Evolutionary conservation across 345 rosid species (phyloP).

Genomic region (Clarkia xantiana): DNA sequence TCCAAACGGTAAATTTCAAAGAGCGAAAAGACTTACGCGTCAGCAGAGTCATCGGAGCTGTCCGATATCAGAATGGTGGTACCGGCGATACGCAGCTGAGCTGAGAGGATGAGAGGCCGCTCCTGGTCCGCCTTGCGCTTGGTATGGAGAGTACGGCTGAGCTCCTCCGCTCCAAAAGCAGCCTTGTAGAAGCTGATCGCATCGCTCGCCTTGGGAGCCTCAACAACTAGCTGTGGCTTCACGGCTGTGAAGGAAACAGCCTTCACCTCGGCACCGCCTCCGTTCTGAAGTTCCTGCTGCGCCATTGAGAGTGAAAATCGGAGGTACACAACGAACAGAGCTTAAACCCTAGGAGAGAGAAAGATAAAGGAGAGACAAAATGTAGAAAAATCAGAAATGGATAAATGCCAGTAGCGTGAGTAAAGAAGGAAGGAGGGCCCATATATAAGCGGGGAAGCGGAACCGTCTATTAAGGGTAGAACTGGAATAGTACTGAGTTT

Average conservation of each 20-base stretch:
- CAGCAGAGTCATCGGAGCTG: conserved; percentile 18
- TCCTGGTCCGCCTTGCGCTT: conserved; percentile 94
- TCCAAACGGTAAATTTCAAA: too few species aligned
- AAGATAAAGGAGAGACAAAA: background rate
- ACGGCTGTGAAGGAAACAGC: conserved; percentile 36
- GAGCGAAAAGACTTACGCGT: conserved; percentile 18
- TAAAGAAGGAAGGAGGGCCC: conserved; percentile 4
- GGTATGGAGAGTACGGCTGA: conserved; percentile 41
- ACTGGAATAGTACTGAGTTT: conserved; percentile 1
- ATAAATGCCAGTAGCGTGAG: background rate
- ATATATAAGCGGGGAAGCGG: conserved; percentile 51
- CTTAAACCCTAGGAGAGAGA: conserved; percentile 25
- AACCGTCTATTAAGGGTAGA: conserved; percentile 28
- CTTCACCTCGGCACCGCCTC: conserved; percentile 27
- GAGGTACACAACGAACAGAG: background rate
- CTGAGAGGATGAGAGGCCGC: conserved; percentile 61
- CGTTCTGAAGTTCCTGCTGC: conserved; percentile 39
- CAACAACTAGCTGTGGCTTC: conserved; percentile 58
- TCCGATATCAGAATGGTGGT: conserved; percentile 44
- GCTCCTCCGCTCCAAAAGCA: conserved; percentile 64
- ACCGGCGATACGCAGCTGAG: conserved; percentile 59
- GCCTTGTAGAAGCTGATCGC: conserved; percentile 76
- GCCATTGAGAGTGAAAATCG: conserved; percentile 28
- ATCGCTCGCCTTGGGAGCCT: conserved; percentile 65
- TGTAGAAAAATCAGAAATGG: background rate